phyloP scores from a whole-genome alignment of 2,329 filamentous ascomycete genomes.

The Alternaria triticina region DNA sequence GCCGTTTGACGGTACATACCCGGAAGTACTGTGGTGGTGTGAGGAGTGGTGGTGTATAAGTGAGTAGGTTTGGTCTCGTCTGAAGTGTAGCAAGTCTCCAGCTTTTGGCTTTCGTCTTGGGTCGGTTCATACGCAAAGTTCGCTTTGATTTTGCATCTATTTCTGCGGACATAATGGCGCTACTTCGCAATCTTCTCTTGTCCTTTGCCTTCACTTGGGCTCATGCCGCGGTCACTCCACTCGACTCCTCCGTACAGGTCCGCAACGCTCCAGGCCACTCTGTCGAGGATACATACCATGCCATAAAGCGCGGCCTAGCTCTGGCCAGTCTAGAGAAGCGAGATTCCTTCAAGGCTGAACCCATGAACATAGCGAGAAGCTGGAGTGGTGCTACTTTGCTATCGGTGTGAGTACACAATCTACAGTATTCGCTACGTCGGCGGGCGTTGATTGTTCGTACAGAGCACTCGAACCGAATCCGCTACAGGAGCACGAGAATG shows the following conservation, averaged over 20 bases:
- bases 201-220: neutral
- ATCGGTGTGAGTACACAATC: conserved; percentile 31
- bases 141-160: neutral
- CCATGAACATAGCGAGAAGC: conserved; percentile 45
- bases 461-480: conserved; percentile 7
- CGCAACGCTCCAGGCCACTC: conserved; percentile 18
- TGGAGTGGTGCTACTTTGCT: conserved; percentile 51
- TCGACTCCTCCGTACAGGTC: neutral
- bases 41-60: neutral
- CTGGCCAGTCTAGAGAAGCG: conserved; percentile 7
- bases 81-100: neutral
- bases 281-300: conserved; percentile 13
- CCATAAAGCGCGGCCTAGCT: conserved; percentile 16
- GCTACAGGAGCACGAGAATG: conserved; percentile 15
- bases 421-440: neutral
- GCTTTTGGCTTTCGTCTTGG: neutral
- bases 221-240: neutral
- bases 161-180: neutral
- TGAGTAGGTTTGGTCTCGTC: neutral
- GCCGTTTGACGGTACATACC: neutral
- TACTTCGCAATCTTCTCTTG: neutral
- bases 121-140: neutral
- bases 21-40: neutral
- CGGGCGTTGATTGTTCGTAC: neutral
- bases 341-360: conserved; percentile 15